Evolutionary conservation across 768 basidiomycete genomes (phyloP).

Genomic region (Cantharellus cinnabarinus): DNA sequence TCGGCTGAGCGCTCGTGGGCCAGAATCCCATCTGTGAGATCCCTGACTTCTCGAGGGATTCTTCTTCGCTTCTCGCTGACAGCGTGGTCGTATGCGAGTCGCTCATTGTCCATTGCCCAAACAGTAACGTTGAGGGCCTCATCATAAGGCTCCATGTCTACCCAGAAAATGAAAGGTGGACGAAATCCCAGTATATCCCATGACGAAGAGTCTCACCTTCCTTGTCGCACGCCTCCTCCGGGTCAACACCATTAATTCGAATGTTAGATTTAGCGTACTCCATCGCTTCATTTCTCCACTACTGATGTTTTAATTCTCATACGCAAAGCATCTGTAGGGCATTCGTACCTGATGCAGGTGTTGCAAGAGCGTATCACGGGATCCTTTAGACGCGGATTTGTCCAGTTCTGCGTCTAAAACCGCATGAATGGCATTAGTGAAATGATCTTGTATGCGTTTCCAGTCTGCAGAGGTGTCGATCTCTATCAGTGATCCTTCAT

Average conservation of each 20-base stretch:
- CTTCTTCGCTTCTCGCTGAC: background rate
- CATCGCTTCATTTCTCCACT: background rate
- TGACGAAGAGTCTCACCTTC: background rate
- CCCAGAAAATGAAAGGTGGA: background rate
- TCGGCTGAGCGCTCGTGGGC: background rate
- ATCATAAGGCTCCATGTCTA: slow-evolving; percentile 64
- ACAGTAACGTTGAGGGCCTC: slow-evolving; percentile 68
- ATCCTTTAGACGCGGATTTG: slow-evolving; percentile 8
- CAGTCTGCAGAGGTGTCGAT: slow-evolving; percentile 49
- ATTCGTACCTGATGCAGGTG: background rate
- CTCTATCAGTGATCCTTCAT: background rate
- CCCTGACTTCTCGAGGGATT: background rate
- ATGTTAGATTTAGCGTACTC: background rate
- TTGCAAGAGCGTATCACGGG: background rate
- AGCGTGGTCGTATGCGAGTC: slow-evolving; percentile 40
- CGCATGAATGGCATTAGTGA: slow-evolving; percentile 25
- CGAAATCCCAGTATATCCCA: background rate
- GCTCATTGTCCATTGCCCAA: slow-evolving; percentile 58
- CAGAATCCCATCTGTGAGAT: background rate
- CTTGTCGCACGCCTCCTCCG: background rate
- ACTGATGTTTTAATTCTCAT: too few species aligned
- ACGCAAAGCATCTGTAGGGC: background rate
- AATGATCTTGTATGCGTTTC: slow-evolving; percentile 37
- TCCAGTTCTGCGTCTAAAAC: slow-evolving; percentile 29
- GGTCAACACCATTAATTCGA: background rate